Evolutionary conservation across 2,329 filamentous ascomycete species (phyloP).

Genomic region (Aspergillus arachidicola): DNA sequence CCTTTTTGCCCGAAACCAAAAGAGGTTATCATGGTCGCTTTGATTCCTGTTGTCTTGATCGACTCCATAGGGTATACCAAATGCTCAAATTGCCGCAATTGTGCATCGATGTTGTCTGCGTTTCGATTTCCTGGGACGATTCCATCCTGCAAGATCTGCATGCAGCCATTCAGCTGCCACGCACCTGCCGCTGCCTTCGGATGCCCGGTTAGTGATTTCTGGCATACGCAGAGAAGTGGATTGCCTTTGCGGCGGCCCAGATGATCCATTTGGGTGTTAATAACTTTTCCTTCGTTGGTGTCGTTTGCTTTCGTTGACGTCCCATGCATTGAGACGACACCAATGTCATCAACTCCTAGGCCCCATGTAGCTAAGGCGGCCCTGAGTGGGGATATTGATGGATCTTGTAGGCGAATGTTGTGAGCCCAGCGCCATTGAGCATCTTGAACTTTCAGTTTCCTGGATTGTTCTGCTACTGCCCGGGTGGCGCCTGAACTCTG

Average conservation of each 20-base stretch:
- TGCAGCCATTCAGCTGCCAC: constrained; percentile 97
- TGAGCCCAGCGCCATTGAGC: constrained; percentile 87
- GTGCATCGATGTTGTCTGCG: constrained; percentile 82
- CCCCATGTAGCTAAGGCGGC: constrained; percentile 95
- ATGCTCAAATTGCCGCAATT: constrained; percentile 31
- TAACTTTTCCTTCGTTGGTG: constrained; percentile 96
- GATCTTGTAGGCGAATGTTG: constrained; percentile 93
- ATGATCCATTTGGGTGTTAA: constrained; percentile 90
- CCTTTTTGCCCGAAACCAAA: constrained; percentile 53
- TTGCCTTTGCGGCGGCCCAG: constrained; percentile 94
- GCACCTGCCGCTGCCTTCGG: constrained; percentile 97
- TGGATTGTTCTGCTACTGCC: not conserved
- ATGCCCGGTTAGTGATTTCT: constrained; percentile 96
- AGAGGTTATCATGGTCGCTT: constrained; percentile 44
- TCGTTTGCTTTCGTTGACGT: constrained; percentile 97
- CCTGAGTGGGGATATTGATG: constrained; percentile 86
- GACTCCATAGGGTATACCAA: constrained; percentile 36
- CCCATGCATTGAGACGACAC: constrained; percentile 94
- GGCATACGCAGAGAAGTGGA: constrained; percentile 85
- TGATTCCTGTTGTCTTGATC: constrained; percentile 28
- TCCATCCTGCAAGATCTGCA: constrained; percentile 89
- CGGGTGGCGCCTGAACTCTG: too few relatives aligned
- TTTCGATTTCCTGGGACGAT: constrained; percentile 95
- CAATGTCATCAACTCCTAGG: constrained; percentile 90
- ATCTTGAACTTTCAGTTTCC: constrained; percentile 71